Percentiles rank a stretch among this genome's conserved stretches.
These are phyloP conservation scores for Viola odorata DNA, from an alignment of 345 rosid species.

Conservation along the genomic window DNA sequence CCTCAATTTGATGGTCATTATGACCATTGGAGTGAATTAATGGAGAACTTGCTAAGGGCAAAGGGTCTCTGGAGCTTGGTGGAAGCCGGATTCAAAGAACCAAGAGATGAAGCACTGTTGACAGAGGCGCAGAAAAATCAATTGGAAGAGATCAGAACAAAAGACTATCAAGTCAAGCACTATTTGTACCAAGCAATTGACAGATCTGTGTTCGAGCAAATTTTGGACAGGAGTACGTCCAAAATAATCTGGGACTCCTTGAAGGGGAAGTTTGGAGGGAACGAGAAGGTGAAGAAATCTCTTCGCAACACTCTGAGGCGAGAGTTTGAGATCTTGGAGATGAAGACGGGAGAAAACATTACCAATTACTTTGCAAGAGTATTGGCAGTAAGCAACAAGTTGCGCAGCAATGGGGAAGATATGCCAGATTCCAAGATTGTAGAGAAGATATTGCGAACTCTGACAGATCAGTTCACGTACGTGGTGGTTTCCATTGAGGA, in stretches of 20 bases:
- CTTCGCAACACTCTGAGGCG: neutral
- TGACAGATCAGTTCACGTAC: neutral
- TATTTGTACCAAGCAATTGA: slow-evolving; percentile 11
- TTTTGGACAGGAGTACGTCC: slow-evolving; percentile 12
- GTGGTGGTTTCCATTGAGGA: neutral
- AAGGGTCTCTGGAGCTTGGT: slow-evolving; percentile 9
- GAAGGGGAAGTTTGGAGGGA: neutral
- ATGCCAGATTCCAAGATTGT: neutral
- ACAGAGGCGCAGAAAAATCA: neutral
- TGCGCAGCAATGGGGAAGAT: neutral
- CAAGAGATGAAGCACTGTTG: neutral
- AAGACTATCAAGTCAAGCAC: neutral
- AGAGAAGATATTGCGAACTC: neutral
- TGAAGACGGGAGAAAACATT: neutral
- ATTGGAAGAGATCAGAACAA: neutral
- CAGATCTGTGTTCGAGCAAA: slow-evolving; percentile 7
- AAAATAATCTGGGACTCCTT: slow-evolving; percentile 2
- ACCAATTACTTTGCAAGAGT: slow-evolving; percentile 1
- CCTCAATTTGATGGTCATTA: slow-evolving; percentile 2
- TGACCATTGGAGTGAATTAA: slow-evolving; percentile 10
- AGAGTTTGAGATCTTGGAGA: neutral
- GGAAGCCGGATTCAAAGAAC: neutral
- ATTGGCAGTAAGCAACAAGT: neutral
- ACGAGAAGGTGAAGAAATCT: no score
- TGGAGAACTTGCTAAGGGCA: slow-evolving; percentile 13